Conservation (phyloP, 441 rosid species). For the Manihot esculenta region DNA sequence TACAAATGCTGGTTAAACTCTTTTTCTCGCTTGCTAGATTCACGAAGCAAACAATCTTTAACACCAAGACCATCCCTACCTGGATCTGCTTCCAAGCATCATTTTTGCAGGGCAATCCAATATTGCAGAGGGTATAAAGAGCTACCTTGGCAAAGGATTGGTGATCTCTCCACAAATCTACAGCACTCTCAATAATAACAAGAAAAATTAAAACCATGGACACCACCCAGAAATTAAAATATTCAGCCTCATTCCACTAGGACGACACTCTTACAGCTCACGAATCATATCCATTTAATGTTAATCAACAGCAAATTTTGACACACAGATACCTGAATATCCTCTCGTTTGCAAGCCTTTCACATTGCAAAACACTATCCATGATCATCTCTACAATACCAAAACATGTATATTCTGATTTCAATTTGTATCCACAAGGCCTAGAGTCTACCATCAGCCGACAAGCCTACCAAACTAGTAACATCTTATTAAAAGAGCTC, state of each 20-base stretch:
- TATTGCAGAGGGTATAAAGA: no score
- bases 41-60: background rate
- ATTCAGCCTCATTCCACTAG: slow-evolving; percentile 13
- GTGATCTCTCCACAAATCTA: no score
- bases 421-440: slow-evolving; percentile 2
- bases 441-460: slow-evolving; percentile 10
- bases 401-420: background rate
- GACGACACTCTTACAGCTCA: background rate
- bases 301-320: no score
- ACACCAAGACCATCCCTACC: background rate
- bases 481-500: slow-evolving; percentile 47
- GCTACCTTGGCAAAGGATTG: no score
- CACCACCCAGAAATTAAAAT: background rate
- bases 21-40: background rate
- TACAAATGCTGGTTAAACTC: no score
- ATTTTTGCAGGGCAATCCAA: background rate
- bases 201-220: background rate
- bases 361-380: slow-evolving; percentile 5
- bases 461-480: background rate
- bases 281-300: background rate
- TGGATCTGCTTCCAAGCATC: background rate
- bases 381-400: background rate
- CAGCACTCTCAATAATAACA: background rate
- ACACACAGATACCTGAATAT: background rate
- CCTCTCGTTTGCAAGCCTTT: slow-evolving; percentile 2